Evolutionary conservation across 805 yeast species (phyloP), one percentile per base, ranked within the genome.

Genomic region (Saccharomycopsis malanga): DNA sequence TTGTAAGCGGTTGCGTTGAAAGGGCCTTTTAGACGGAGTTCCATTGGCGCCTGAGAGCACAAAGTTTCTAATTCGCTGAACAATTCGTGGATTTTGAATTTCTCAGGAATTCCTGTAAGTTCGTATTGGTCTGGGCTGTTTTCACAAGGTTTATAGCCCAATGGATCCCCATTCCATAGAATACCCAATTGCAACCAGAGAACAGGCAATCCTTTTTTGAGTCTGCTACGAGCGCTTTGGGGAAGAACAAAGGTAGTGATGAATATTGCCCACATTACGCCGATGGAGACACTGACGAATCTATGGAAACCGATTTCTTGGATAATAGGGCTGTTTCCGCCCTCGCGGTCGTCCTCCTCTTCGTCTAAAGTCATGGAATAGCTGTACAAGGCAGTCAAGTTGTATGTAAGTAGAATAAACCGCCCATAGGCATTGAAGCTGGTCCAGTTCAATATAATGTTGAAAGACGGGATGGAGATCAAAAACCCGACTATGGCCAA

Each of bases 121-220:
- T 39, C 34, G 10, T 14, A 20, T 4, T 39, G 22, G 7, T 17
- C 15, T 20, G 30, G 17, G 18, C 36, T n/a, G 15, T 32, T 32
- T 6, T 10, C 15, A n/a, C 15, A 12, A n/a, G 17, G 18, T n/a
- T 60, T 63, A 44, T 66, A 73, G 15, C 70, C 73, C 52, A 86
- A 63, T 1, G 89, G 87, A 54, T 84, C 91, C 42, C 79, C 67
- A 54, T 81, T 81, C 95, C 94, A 86, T 6, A 80, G 71, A 20
- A 87, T 72, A 1, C 95, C 95, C 73, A 86, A 72, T 38, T 88
- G 68, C 35, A 87, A 66, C 95, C 95, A 87, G 20, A 85, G 67
- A 2, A 79, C 65, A 0, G 87, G 75, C 20, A 86, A 59, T 0
- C 87, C 86, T 23, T 70, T 69, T 49, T 84, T 77, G 50, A 86